A percentile compares a stretch with the other conserved stretches of the same genome.
These are phyloP conservation scores for Dorcoceras hygrometricum DNA, from an alignment of 257 asterid species.

Conservation along the genomic window DNA sequence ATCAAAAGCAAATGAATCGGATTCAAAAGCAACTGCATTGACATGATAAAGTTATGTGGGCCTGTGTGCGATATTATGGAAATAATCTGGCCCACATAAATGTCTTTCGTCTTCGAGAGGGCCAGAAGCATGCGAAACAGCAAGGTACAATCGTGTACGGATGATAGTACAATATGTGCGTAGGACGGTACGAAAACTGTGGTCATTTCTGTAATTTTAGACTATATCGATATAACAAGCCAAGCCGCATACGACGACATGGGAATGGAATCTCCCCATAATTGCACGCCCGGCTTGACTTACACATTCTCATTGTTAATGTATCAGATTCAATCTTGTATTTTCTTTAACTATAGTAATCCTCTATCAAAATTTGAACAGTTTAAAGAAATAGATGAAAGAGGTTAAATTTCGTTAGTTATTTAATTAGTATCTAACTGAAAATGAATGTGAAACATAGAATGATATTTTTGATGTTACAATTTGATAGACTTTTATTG, in stretches of 20 bases:
- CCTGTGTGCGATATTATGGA: background rate
- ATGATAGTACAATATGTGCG: background rate
- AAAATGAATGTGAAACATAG: no score
- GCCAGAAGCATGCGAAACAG: background rate
- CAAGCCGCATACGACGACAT: background rate
- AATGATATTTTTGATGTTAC: no score
- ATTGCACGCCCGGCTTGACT: slow-evolving; percentile 4
- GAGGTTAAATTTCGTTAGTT: no score
- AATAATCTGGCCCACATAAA: background rate
- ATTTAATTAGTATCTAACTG: no score
- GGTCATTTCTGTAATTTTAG: background rate
- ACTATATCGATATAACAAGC: background rate
- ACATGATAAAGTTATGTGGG: background rate
- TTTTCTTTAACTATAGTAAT: no score
- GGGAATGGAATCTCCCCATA: background rate
- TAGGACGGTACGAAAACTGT: background rate
- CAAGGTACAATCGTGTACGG: background rate
- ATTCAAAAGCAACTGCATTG: no score
- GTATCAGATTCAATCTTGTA: no score
- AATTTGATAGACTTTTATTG: no score
- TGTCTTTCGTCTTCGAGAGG: background rate
- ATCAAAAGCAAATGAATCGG: no score
- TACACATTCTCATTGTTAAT: no score
- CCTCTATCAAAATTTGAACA: no score
- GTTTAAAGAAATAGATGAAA: no score